A percentile compares a stretch with the other conserved stretches of the same genome.
These are phyloP conservation scores for Eragrostis tef DNA, from an alignment of 202 grass and related monocot genomes.

Conservation along the genomic window DNA sequence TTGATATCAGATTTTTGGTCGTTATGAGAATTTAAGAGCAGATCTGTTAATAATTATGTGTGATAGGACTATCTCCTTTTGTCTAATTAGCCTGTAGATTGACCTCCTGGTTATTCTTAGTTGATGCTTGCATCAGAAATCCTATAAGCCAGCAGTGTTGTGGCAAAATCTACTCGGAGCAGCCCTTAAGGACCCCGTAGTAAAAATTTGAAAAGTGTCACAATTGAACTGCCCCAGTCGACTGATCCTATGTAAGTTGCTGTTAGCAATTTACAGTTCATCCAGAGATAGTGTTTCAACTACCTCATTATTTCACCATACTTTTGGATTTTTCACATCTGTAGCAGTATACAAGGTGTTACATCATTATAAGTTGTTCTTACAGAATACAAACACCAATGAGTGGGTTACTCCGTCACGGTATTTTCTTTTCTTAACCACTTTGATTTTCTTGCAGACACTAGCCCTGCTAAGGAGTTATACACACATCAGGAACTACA, in stretches of 20 bases:
- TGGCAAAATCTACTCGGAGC: background rate
- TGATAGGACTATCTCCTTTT: background rate
- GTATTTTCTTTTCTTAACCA: background rate
- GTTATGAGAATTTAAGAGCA: background rate
- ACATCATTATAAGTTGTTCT: background rate
- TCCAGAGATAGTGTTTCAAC: background rate
- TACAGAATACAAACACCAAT: background rate
- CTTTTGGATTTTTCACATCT: conserved; percentile 16
- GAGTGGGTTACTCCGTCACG: background rate
- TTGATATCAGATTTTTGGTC: background rate
- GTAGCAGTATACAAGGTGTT: background rate
- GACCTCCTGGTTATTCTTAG: background rate
- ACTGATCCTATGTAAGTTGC: background rate
- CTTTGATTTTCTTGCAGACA: conserved; percentile 50
- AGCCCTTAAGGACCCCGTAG: background rate
- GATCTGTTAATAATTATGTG: background rate
- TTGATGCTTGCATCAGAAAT: background rate
- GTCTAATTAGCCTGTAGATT: background rate
- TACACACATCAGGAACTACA: conserved; percentile 67
- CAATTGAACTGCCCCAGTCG: background rate
- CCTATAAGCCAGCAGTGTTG: background rate
- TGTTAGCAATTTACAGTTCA: background rate
- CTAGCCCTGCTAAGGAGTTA: conserved; percentile 67
- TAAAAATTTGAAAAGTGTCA: background rate
- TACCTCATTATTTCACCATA: background rate